phyloP scores from a whole-genome alignment of 805 yeast genomes.

The Nakazawaea siamensis region DNA sequence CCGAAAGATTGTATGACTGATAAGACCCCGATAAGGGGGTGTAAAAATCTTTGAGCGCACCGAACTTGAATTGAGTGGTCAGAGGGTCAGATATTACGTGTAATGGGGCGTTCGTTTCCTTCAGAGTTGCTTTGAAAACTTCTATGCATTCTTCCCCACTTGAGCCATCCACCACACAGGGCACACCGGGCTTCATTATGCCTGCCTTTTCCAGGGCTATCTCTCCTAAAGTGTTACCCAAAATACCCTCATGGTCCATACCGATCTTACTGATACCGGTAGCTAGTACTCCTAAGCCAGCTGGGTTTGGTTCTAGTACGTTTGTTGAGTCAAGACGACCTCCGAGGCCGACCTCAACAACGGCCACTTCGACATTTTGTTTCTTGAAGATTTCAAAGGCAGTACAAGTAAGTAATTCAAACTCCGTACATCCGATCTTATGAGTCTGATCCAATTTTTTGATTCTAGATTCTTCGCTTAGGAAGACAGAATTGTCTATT shows the following conservation, averaged over 20 bases:
- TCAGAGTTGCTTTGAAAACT: conserved; percentile 33
- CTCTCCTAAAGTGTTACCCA: conserved; percentile 57
- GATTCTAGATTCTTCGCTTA: conserved; percentile 34
- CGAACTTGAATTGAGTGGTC: conserved; percentile 7
- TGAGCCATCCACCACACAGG: conserved; percentile 66
- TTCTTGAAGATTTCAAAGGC: conserved; percentile 71
- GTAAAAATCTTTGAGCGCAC: conserved; percentile 12
- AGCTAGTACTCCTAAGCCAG: conserved; percentile 34
- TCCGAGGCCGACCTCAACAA: conserved; percentile 93
- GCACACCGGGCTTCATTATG: conserved; percentile 53
- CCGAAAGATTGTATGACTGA: conserved; percentile 61
- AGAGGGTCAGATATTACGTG: conserved; percentile 8
- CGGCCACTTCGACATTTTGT: conserved; percentile 59
- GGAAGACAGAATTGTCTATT: conserved; percentile 38
- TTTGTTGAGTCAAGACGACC: conserved; percentile 89
- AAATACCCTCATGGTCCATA: conserved; percentile 70
- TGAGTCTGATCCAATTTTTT: conserved; percentile 27
- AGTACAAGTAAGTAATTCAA: conserved; percentile 77
- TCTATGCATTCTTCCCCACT: conserved; percentile 45
- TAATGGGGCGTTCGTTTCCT: conserved; percentile 21
- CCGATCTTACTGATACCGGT: conserved; percentile 83
- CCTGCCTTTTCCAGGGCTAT: conserved; percentile 87
- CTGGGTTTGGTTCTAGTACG: conserved; percentile 32
- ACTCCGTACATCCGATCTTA: conserved; percentile 69
- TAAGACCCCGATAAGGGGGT: conserved; percentile 67